A percentile compares a stretch with the other conserved stretches of the same genome.
phyloP scores from a whole-genome alignment of 331 rosid genomes.

The Saraca asoca region DNA sequence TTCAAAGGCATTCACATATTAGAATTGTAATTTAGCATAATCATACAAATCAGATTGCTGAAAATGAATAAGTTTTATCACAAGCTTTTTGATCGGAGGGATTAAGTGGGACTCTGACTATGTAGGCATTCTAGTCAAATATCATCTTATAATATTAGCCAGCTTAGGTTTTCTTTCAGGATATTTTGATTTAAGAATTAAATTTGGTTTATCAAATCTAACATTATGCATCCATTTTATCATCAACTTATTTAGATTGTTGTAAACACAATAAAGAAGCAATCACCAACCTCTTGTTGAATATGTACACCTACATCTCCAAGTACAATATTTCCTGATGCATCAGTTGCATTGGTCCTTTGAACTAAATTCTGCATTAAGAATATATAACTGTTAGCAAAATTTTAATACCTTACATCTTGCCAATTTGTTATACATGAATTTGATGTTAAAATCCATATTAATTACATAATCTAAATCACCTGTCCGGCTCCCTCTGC shows the following conservation, averaged over 20 bases:
- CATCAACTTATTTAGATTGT: conserved; percentile 21
- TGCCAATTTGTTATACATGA: neutral
- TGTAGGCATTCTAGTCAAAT: too few relatives aligned
- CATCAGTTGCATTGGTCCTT: conserved; percentile 93
- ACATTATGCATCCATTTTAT: conserved; percentile 16
- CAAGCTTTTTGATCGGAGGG: neutral
- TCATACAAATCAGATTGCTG: too few relatives aligned
- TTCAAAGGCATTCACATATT: too few relatives aligned
- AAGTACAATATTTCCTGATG: conserved; percentile 83
- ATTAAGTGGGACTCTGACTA: neutral
- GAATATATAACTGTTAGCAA: conserved; percentile 21
- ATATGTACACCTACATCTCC: conserved; percentile 90
- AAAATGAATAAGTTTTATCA: too few relatives aligned
- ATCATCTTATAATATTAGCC: conserved; percentile 18
- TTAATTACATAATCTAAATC: conserved; percentile 7
- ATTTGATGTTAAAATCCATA: neutral
- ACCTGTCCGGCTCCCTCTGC: conserved; percentile 99
- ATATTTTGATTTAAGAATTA: conserved; percentile 4
- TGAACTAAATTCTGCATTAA: conserved; percentile 71
- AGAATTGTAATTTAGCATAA: too few relatives aligned
- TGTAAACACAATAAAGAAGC: conserved; percentile 19
- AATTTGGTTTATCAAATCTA: conserved; percentile 9
- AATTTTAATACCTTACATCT: neutral
- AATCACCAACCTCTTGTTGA: conserved; percentile 88
- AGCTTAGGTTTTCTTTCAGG: conserved; percentile 7